These are phyloP conservation scores for Mytilinidion resinicola DNA, from an alignment of 495 filamentous ascomycete genomes.

Conservation along the genomic window DNA sequence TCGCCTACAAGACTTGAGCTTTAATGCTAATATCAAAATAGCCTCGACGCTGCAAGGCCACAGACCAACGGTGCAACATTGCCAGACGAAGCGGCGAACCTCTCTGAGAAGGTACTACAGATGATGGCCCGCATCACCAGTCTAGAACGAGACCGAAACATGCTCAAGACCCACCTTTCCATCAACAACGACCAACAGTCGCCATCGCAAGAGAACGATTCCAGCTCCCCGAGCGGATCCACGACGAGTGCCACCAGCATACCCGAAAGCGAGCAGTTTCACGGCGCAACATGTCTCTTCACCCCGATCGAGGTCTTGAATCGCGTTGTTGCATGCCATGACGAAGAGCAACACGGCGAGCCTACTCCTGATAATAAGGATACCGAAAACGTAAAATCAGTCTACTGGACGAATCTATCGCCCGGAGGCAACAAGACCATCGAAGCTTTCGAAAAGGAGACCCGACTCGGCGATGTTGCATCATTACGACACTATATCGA, in stretches of 20 bases:
- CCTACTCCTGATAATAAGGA: not conserved
- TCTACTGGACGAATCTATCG: not conserved
- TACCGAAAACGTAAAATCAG: not conserved
- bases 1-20: no score
- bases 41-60: no score
- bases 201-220: not conserved
- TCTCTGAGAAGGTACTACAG: not conserved
- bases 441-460: not conserved
- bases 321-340: not conserved
- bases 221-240: not conserved
- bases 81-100: not conserved
- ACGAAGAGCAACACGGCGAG: not conserved
- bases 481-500: not conserved
- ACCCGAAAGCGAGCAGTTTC: not conserved
- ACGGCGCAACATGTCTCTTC: not conserved
- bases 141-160: not conserved
- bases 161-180: not conserved
- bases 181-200: not conserved
- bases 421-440: not conserved
- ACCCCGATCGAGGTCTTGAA: not conserved
- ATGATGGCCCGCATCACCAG: not conserved
- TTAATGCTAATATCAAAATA: no score
- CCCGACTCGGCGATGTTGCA: not conserved
- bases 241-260: not conserved
- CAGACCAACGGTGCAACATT: not conserved